phyloP scores from a whole-genome alignment of 2,329 filamentous ascomycete genomes.

The Ilyonectria sp. region DNA sequence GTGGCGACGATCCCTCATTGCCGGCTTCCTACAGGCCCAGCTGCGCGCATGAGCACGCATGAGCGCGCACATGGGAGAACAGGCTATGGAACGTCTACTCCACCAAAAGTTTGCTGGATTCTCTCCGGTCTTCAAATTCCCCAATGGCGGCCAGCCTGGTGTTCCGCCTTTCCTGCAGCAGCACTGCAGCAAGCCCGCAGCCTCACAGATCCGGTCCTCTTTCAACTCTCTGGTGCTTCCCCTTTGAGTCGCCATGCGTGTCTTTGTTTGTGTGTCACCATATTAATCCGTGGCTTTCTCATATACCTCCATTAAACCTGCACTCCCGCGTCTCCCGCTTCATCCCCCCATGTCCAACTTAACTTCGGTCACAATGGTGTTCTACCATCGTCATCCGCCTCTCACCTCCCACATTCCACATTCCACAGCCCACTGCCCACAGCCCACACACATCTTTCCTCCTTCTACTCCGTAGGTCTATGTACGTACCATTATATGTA shows the following conservation, averaged over 20 bases:
- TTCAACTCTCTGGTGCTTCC: not conserved
- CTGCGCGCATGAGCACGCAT: not conserved
- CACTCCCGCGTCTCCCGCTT: not conserved
- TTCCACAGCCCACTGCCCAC: not conserved
- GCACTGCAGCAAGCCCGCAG: not conserved
- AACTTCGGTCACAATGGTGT: not conserved
- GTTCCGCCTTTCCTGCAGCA: not conserved
- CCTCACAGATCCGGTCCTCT: not conserved
- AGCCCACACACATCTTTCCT: not conserved
- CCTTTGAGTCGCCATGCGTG: not conserved
- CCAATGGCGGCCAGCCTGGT: not conserved
- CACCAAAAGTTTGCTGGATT: not conserved
- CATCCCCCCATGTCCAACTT: not conserved
- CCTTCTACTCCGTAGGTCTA: not conserved
- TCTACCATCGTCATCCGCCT: not conserved
- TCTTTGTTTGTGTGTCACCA: not conserved
- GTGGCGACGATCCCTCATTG: not conserved
- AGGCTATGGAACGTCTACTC: not conserved
- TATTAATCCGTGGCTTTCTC: not conserved
- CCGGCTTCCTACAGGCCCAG: not conserved
- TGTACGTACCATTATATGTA: not conserved
- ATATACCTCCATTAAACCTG: not conserved
- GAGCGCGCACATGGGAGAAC: not conserved
- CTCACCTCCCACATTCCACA: slow-evolving; percentile 6
- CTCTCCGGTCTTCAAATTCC: not conserved